A percentile compares a stretch with the other conserved stretches of the same genome.
phyloP scores from a whole-genome alignment of 768 basidiomycete species.

The Hypholoma fasciculare region DNA sequence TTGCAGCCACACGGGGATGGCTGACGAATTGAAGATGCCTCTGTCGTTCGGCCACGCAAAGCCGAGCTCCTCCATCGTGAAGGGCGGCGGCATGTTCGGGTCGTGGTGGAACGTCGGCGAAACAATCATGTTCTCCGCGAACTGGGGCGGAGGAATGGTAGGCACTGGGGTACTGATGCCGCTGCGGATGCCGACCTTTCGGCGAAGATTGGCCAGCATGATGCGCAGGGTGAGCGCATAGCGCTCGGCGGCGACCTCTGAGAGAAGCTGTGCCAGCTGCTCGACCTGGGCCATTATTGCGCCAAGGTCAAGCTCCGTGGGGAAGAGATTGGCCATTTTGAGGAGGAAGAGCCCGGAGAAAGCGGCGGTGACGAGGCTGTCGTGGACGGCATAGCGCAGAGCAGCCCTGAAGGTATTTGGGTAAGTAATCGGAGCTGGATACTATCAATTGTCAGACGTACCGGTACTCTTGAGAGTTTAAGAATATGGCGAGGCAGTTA shows the following conservation, averaged over 20 bases:
- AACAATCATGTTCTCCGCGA: slow-evolving; percentile 60
- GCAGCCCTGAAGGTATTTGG: slow-evolving; percentile 57
- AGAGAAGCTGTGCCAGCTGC: slow-evolving; percentile 85
- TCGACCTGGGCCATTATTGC: slow-evolving; percentile 84
- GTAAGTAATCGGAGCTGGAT: not conserved
- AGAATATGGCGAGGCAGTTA: slow-evolving; percentile 80
- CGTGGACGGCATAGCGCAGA: slow-evolving; percentile 91
- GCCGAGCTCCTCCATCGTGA: slow-evolving; percentile 86
- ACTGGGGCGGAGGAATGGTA: slow-evolving; percentile 50
- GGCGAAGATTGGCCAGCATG: slow-evolving; percentile 89
- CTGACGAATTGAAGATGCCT: slow-evolving; percentile 71
- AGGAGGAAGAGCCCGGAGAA: slow-evolving; percentile 91
- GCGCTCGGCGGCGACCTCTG: slow-evolving; percentile 91
- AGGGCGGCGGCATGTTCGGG: slow-evolving; percentile 54
- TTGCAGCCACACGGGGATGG: slow-evolving; percentile 90
- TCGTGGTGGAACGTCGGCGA: slow-evolving; percentile 55
- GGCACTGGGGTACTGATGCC: slow-evolving; percentile 49
- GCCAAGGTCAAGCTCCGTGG: slow-evolving; percentile 75
- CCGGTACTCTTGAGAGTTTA: slow-evolving; percentile 81
- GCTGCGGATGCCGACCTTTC: slow-evolving; percentile 74
- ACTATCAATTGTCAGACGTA: slow-evolving; percentile 28
- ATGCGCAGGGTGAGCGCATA: slow-evolving; percentile 91
- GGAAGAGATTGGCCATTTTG: slow-evolving; percentile 95
- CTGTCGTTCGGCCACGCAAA: slow-evolving; percentile 69
- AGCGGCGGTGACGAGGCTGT: slow-evolving; percentile 87